Conservation (phyloP, 164 flowering plant species). For the Malania oleifera region DNA sequence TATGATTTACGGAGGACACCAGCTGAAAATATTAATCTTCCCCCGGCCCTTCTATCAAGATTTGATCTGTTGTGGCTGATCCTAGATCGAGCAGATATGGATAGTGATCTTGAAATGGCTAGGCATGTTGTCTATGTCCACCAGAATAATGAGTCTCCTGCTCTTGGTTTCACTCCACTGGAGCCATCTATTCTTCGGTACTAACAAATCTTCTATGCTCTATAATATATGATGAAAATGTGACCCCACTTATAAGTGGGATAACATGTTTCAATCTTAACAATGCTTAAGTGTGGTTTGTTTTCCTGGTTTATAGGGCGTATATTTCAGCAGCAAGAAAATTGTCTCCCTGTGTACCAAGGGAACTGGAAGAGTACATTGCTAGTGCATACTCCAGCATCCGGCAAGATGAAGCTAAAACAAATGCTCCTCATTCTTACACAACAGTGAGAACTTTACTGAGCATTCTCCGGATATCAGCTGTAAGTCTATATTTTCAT, state of each 20-base stretch:
- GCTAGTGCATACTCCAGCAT: conserved; percentile 89
- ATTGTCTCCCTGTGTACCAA: conserved; percentile 70
- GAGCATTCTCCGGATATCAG: conserved; percentile 93
- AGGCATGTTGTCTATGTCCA: conserved; percentile 93
- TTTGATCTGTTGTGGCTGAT: conserved; percentile 98
- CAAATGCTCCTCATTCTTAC: conserved; percentile 85
- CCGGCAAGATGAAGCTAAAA: conserved; percentile 95
- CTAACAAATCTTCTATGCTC: conserved; percentile 2
- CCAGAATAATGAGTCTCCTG: conserved; percentile 86
- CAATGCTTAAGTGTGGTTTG: not conserved
- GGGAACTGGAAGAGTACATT: conserved; percentile 89
- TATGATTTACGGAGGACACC: conserved; percentile 96
- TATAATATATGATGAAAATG: not conserved
- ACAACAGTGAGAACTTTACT: conserved; percentile 94
- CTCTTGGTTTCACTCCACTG: conserved; percentile 93
- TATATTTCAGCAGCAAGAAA: conserved; percentile 92
- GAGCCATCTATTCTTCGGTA: conserved; percentile 93
- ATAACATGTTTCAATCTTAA: not conserved
- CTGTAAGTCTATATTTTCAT: conserved; percentile 46
- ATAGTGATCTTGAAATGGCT: conserved; percentile 94
- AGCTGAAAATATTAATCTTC: conserved; percentile 98
- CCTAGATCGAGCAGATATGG: conserved; percentile 97
- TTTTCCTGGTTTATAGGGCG: conserved; percentile 47
- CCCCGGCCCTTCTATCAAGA: conserved; percentile 95
- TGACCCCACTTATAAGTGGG: not conserved